Evolutionary conservation across 768 basidiomycete genomes (phyloP).

Genomic region (Porphyrellus cyaneotinctus): DNA sequence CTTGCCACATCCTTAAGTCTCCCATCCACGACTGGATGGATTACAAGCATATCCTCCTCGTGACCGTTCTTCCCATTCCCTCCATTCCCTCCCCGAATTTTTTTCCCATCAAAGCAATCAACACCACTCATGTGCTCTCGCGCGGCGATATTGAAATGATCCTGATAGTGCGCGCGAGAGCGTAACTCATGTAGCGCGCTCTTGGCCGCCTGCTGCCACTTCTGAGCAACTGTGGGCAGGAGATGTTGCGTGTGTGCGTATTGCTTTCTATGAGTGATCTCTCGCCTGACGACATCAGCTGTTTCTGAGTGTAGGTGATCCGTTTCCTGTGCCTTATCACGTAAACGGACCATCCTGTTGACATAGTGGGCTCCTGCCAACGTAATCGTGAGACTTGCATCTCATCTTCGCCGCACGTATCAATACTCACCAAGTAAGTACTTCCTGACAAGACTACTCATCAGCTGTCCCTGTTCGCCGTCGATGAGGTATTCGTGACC

Average conservation of each 20-base stretch:
- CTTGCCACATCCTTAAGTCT: constrained; percentile 55
- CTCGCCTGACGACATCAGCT: constrained; percentile 41
- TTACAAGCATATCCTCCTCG: constrained; percentile 47
- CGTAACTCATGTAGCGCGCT: constrained; percentile 42
- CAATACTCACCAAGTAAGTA: constrained; percentile 67
- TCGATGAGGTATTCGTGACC: constrained; percentile 69
- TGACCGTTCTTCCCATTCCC: constrained; percentile 8
- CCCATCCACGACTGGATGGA: constrained; percentile 65
- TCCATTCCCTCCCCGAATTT: constrained; percentile 36
- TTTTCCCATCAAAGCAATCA: constrained; percentile 66
- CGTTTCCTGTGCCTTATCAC: constrained; percentile 23
- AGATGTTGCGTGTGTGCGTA: constrained; percentile 22
- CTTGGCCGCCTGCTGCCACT: constrained; percentile 47
- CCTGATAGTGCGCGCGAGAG: constrained; percentile 51
- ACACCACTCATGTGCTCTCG: constrained; percentile 76
- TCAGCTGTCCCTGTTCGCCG: constrained; percentile 75
- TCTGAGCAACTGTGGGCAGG: constrained; percentile 31
- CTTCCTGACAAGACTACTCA: constrained; percentile 75
- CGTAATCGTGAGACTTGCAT: constrained; percentile 8
- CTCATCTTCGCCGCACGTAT: background rate
- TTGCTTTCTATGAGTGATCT: constrained; percentile 39
- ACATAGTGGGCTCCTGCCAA: constrained; percentile 67
- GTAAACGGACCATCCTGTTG: constrained; percentile 51
- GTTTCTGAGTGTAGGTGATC: constrained; percentile 44
- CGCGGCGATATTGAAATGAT: constrained; percentile 54